A percentile compares a stretch with the other conserved stretches of the same genome.
Evolutionary conservation across 441 rosid species (phyloP).

Genomic region (Pelargonium myrrhifolium): DNA sequence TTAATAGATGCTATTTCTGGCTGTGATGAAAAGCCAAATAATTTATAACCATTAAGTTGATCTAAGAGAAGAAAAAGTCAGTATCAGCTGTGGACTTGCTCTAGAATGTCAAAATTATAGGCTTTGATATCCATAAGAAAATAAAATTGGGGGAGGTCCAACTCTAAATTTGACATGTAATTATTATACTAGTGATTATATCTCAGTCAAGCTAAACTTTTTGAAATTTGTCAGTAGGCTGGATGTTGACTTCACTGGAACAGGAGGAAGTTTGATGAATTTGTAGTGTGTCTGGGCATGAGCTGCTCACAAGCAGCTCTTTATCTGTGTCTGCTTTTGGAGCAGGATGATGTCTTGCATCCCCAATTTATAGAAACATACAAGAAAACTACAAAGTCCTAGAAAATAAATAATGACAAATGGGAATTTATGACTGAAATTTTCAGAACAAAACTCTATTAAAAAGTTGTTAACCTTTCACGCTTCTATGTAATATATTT

Average conservation of each 20-base stretch:
- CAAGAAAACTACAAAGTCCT: not conserved
- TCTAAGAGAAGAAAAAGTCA: not conserved
- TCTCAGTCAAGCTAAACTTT: not conserved
- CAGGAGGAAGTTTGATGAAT: not conserved
- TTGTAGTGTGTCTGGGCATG: not conserved
- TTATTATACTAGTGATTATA: not conserved
- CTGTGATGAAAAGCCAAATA: not conserved
- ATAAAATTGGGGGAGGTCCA: not conserved
- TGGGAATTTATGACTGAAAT: not conserved
- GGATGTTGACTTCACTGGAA: not conserved
- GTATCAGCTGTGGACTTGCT: not conserved
- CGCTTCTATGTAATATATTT: conserved; percentile 3
- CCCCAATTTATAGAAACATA: not conserved
- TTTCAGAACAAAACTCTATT: not conserved
- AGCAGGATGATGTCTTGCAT: not conserved
- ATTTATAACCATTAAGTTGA: not conserved
- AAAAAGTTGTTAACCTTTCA: not conserved
- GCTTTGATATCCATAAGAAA: not conserved
- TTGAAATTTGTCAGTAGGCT: not conserved
- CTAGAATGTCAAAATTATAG: not conserved
- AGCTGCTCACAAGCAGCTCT: not conserved
- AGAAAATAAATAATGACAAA: not conserved
- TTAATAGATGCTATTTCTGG: not conserved
- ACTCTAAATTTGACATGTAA: not conserved
- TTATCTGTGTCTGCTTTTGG: not conserved